Evolutionary conservation across 805 yeast genomes (phyloP).

Genomic region (Komagataella ulmi): DNA sequence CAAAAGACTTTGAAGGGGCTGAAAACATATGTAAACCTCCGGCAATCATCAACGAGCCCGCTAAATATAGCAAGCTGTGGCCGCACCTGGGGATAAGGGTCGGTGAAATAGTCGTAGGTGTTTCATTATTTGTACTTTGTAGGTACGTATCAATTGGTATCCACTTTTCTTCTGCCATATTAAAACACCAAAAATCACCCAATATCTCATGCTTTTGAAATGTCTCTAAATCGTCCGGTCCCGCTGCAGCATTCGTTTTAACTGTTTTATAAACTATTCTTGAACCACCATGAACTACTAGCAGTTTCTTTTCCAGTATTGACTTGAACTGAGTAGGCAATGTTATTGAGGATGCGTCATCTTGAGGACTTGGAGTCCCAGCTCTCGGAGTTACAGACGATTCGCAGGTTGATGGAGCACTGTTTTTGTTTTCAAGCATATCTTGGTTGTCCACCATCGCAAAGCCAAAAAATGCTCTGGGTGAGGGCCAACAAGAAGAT

Average conservation of each 20-base stretch:
- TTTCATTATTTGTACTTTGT: slow-evolving; percentile 7
- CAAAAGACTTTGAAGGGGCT: not conserved
- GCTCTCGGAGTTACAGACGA: not conserved
- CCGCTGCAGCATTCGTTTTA: slow-evolving; percentile 7
- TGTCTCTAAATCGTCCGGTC: slow-evolving; percentile 1
- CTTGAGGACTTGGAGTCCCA: slow-evolving; percentile 1
- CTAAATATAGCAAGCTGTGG: not conserved
- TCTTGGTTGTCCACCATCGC: slow-evolving; percentile 1
- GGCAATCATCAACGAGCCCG: not conserved
- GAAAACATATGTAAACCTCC: not conserved
- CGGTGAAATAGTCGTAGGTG: not conserved
- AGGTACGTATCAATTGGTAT: slow-evolving; percentile 11
- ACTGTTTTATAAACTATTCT: slow-evolving; percentile 12
- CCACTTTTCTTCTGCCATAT: slow-evolving; percentile 31
- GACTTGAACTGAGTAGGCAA: not conserved
- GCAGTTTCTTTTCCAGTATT: slow-evolving; percentile 7
- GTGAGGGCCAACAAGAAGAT: slow-evolving; percentile 5
- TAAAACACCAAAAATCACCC: slow-evolving; percentile 40
- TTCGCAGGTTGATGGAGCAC: not conserved
- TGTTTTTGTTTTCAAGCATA: not conserved
- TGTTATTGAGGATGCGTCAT: not conserved
- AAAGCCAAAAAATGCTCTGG: slow-evolving; percentile 6
- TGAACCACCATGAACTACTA: slow-evolving; percentile 20
- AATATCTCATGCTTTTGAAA: slow-evolving; percentile 15
- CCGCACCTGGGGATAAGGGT: slow-evolving; percentile 1